phyloP scores from a whole-genome alignment of 805 yeast species.

The Yamadazyma philogaea region DNA sequence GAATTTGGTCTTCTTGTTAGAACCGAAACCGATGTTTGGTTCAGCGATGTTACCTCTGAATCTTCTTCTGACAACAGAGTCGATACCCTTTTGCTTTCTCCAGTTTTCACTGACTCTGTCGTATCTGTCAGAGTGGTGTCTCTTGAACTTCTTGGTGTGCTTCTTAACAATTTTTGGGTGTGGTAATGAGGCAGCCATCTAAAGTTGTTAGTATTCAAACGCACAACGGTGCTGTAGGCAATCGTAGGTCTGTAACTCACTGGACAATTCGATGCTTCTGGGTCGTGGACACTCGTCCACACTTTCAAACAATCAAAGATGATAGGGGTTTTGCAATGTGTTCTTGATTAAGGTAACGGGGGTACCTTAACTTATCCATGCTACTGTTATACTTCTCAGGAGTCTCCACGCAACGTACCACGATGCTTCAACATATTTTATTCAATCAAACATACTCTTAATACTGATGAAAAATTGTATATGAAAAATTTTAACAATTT shows the following conservation, averaged over 20 bases:
- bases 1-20: constrained; percentile 98
- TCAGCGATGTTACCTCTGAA: constrained; percentile 99
- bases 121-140: constrained; percentile 99
- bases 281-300: too few species aligned
- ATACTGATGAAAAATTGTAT: constrained; percentile 11
- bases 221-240: background rate
- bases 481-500: constrained; percentile 11
- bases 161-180: constrained; percentile 99
- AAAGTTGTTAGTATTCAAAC: constrained; percentile 8
- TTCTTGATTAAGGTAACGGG: too few species aligned
- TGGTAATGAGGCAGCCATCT: constrained; percentile 93
- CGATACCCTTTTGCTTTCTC: constrained; percentile 99
- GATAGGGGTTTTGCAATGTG: too few species aligned
- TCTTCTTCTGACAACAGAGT: constrained; percentile 99
- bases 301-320: too few species aligned
- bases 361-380: too few species aligned
- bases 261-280: too few species aligned
- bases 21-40: constrained; percentile 99
- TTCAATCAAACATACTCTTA: constrained; percentile 6
- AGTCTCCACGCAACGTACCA: background rate
- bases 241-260: too few species aligned
- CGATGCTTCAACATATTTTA: background rate
- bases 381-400: background rate
- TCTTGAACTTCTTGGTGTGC: constrained; percentile 98
- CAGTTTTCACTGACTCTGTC: constrained; percentile 97